phyloP scores from a whole-genome alignment of 2,329 filamentous ascomycete species.

The Paracoccidioides lutzii region DNA sequence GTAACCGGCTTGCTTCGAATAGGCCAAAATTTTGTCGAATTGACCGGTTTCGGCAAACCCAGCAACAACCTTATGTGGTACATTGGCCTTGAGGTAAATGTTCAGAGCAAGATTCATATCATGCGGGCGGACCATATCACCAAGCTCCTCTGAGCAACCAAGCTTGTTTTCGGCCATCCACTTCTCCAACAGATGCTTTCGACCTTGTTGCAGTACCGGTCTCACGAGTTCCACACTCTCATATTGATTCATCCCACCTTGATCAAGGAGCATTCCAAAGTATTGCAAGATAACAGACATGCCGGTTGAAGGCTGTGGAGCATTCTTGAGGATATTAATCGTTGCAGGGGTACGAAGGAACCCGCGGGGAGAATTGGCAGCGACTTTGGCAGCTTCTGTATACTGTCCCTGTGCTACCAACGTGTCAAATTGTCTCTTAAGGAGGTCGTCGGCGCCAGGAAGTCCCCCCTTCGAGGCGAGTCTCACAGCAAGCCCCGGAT shows the following conservation, averaged over 20 bases:
- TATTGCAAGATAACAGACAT: slow-evolving; percentile 94
- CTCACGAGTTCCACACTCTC: slow-evolving; percentile 89
- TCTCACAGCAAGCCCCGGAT: slow-evolving; percentile 87
- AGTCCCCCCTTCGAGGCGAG: slow-evolving; percentile 87
- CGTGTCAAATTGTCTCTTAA: slow-evolving; percentile 84
- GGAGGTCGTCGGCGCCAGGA: slow-evolving; percentile 85
- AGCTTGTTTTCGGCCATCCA: slow-evolving; percentile 96
- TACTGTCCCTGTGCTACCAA: slow-evolving; percentile 70
- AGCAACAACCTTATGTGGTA: slow-evolving; percentile 86
- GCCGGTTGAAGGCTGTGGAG: slow-evolving; percentile 58
- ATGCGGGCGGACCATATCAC: slow-evolving; percentile 82
- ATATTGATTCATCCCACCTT: slow-evolving; percentile 81
- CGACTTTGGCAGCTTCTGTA: slow-evolving; percentile 82
- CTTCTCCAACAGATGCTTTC: slow-evolving; percentile 93
- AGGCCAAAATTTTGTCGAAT: slow-evolving; percentile 92
- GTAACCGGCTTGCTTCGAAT: slow-evolving; percentile 72
- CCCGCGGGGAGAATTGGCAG: slow-evolving; percentile 88
- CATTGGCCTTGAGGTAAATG: slow-evolving; percentile 84
- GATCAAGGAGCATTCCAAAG: slow-evolving; percentile 93
- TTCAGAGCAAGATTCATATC: slow-evolving; percentile 76
- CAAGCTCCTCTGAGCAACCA: slow-evolving; percentile 88
- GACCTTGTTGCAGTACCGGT: slow-evolving; percentile 82
- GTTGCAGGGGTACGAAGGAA: slow-evolving; percentile 91
- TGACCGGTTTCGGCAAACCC: slow-evolving; percentile 90
- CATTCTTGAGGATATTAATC: slow-evolving; percentile 87